phyloP scores from a whole-genome alignment of 208 protist species.

The Trichomonas gallinae region DNA sequence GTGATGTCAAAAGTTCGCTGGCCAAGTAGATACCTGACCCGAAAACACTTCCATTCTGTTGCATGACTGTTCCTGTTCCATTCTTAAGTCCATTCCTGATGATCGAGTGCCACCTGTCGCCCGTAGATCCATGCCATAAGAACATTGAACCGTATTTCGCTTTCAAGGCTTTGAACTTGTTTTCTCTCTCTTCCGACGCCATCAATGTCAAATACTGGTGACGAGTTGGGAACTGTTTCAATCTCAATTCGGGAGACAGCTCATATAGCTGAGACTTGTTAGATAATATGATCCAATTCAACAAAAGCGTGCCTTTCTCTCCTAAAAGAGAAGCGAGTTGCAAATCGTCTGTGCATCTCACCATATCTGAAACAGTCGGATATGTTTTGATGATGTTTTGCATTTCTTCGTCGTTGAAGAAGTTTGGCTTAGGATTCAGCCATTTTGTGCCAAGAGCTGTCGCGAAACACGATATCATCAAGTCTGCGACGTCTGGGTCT shows the following conservation, averaged over 20 bases:
- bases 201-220: neutral
- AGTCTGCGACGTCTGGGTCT: neutral
- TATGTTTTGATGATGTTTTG: neutral
- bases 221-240: neutral
- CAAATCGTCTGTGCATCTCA: neutral
- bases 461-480: neutral
- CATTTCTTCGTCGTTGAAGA: neutral
- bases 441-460: neutral
- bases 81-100: conserved; percentile 16
- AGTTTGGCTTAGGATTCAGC: neutral
- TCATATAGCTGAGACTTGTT: neutral
- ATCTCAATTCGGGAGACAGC: neutral
- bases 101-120: neutral
- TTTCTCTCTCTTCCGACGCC: neutral
- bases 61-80: neutral
- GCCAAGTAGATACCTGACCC: conserved; percentile 19
- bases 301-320: neutral
- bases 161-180: neutral
- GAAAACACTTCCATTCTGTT: neutral
- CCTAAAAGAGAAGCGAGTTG: neutral
- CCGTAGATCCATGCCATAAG: neutral
- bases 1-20: neutral
- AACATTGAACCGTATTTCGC: neutral
- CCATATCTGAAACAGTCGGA: neutral
- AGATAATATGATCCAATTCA: neutral